Evolutionary conservation across 768 basidiomycete species (phyloP), one percentile per base, ranked within the genome.

Genomic region (Cubamyces lactineus): DNA sequence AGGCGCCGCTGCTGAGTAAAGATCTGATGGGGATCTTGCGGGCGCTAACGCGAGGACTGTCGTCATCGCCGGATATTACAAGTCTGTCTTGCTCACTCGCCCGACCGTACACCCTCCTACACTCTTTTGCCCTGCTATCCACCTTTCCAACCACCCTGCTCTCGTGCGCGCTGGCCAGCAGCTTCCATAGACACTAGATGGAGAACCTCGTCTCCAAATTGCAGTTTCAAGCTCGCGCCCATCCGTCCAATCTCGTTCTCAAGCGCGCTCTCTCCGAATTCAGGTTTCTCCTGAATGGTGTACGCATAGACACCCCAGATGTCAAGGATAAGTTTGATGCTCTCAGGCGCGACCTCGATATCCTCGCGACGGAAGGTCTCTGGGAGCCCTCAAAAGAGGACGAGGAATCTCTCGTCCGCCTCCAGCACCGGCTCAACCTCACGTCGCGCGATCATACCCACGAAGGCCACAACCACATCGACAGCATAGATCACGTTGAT

Each of bases 331-430:
- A 50, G 47, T 64, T 55, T 23, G 57, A 59, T 13, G 47, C 48
- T 9, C 30, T 64, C 11, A 52, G 58, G 30, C 43, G 58, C n/a
- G 62, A 64, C 24, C 42, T 64, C 3, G 62, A 59, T 41, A 54
- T 59, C 2, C 52, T 63, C 5, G 62, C 62, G 4, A 54, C 62
- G 15, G 43, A 59, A 26, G 62, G 62, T 13, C 51, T 56, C 41
- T 63, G 62, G 62, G 57, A 63, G 28, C 62, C 62, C 39, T 59
- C 62, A 16, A 63, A 59, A 26, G 57, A 63, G 47, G 62, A 63
- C 52, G 62, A 63, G 52, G 62, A 63, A 5, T 58, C 62, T 8
- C 53, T 63, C 19, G 57, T 30, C 12, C 46, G n/a, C 0, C 41
- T 63, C 3, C 43, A 63, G 19, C 24, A 54, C 6, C 26, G 34